phyloP scores from a whole-genome alignment of 345 rosid genomes.

The Citrus maxima region DNA sequence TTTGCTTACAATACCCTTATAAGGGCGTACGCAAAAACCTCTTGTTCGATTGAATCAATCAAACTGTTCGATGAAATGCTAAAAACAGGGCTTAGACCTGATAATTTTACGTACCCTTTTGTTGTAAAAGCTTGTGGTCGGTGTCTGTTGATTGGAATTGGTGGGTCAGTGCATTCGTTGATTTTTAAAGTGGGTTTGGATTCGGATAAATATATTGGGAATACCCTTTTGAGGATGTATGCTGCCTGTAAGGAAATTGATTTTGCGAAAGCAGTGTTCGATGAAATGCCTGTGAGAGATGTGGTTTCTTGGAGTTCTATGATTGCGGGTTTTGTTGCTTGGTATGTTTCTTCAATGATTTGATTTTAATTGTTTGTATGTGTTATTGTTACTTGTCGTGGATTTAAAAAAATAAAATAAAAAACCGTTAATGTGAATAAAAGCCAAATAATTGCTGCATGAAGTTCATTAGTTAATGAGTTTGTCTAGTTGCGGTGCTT shows the following conservation, averaged over 20 bases:
- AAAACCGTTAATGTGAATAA: not conserved
- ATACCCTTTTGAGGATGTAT: slow-evolving; percentile 32
- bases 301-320: slow-evolving; percentile 52
- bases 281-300: slow-evolving; percentile 37
- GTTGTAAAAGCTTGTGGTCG: slow-evolving; percentile 31
- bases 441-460: not conserved
- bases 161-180: slow-evolving; percentile 21
- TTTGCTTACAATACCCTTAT: slow-evolving; percentile 30
- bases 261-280: slow-evolving; percentile 31
- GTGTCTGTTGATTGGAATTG: slow-evolving; percentile 19
- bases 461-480: not conserved
- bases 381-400: not conserved
- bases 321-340: slow-evolving; percentile 41
- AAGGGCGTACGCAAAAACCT: slow-evolving; percentile 18
- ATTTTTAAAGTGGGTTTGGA: slow-evolving; percentile 20
- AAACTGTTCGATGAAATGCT: slow-evolving; percentile 23
- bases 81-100: slow-evolving; percentile 13
- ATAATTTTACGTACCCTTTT: slow-evolving; percentile 30
- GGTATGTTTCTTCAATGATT: slow-evolving; percentile 27
- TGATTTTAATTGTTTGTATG: not conserved
- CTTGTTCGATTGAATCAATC: slow-evolving; percentile 16
- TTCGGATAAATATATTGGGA: slow-evolving; percentile 23
- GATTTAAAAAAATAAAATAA: not conserved
- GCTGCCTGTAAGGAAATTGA: slow-evolving; percentile 27
- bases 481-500: not conserved